Conservation (phyloP, 2,329 filamentous ascomycete species). For the Nannizziopsis barbatae region DNA sequence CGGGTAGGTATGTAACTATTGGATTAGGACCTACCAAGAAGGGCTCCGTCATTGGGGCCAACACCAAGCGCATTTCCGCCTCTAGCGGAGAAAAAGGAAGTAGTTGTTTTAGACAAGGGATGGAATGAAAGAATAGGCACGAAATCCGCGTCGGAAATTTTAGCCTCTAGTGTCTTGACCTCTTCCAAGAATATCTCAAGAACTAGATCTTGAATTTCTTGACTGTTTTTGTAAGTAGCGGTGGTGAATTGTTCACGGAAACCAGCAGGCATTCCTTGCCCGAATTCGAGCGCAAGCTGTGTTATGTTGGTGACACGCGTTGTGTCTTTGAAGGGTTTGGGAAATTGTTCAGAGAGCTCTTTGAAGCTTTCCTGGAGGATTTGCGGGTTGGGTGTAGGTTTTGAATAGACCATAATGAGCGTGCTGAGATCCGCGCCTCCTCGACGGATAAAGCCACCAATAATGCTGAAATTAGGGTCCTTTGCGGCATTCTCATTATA, state of each 20-base stretch:
- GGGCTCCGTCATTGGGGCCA: conserved; percentile 12
- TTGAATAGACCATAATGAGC: conserved; percentile 30
- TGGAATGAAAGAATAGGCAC: conserved; percentile 17
- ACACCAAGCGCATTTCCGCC: conserved; percentile 24
- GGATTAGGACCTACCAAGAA: conserved; percentile 6
- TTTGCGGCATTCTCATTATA: conserved; percentile 23
- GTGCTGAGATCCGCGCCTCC: conserved; percentile 22
- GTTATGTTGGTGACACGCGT: neutral
- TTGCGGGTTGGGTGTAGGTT: conserved; percentile 22
- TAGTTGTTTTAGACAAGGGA: conserved; percentile 16
- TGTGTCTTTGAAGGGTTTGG: conserved; percentile 27
- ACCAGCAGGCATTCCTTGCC: conserved; percentile 1
- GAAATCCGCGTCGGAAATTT: conserved; percentile 10
- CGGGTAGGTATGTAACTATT: neutral
- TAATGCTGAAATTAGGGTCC: conserved; percentile 29
- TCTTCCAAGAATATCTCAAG: conserved; percentile 7
- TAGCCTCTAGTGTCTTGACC: neutral
- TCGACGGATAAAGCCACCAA: conserved; percentile 24
- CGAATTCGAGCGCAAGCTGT: neutral
- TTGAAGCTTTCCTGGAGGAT: conserved; percentile 25
- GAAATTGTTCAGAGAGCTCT: conserved; percentile 14
- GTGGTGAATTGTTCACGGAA: conserved; percentile 3
- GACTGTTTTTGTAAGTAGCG: conserved; percentile 5
- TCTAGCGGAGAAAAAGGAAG: conserved; percentile 14
- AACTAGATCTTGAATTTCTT: neutral